Base-by-base conservation (phyloP, 2,329 filamentous ascomycete genomes). In the Exophiala sp. region DNA sequence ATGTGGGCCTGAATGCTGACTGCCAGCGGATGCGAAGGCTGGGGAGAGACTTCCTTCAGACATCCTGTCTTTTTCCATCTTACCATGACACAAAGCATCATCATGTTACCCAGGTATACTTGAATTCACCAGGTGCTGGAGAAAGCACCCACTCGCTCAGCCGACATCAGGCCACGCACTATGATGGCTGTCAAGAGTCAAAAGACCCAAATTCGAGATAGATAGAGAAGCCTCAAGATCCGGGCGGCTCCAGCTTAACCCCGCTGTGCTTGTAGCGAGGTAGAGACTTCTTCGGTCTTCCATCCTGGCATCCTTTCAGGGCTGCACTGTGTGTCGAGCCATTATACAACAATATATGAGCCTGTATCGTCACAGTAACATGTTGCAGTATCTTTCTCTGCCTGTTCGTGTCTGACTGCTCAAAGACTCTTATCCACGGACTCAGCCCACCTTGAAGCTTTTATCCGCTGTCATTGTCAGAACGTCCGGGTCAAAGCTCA, bases 1-100 rank as follows among this genome's bases (percentile, higher is more conserved):
- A 24, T 14, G 50, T 52, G 50, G 50, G 42, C 50, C 50, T 14
- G 41, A 29, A 33, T 47, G 50, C 42, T 52, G 50, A 47, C 43
- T 52, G 16, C 12, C 41, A 24, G 41, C 21, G 40, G 48, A 47
- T 35, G 20, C 10, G 34, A 46, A 41, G 50, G 50, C 50, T 52
- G 50, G 50, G 50, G 50, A 34, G 40, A 46, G 40, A 42, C 24
- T 6, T 24, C n/a, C 20, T 20, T 29, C 24, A 29, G 24, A 29
- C 24, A 29, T 29, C 20, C 21, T 43, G 41, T 43, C 20, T 32
- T 14, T 43, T 20, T 29, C 20, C 41, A 29, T 32, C n/a, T n/a
- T 29, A 9, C 20, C 29, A 2, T 24, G 14, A 29, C 29, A 20
- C 14, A 24, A 29, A 29, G 7, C 24, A 29, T 29, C 24, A 29